Evolutionary conservation across 2,329 filamentous ascomycete genomes (phyloP), one percentile per base, ranked within the genome.

Genomic region (Knoxdaviesia proteae): DNA sequence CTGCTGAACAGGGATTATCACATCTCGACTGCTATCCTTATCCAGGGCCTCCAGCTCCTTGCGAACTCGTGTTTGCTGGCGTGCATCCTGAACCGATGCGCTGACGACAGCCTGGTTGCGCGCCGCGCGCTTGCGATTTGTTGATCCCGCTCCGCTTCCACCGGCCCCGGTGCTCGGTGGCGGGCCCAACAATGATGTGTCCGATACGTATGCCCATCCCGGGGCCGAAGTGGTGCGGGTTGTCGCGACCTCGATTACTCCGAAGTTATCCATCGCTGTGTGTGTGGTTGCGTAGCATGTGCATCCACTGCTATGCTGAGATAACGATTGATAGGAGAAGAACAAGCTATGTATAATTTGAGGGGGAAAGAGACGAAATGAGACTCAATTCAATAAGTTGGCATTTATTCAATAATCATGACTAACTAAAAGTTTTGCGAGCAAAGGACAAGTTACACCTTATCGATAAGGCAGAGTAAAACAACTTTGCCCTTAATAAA

Each of bases 131-230:
- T 92, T 93, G 47, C 80, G 71, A 65, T 69, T 71, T 49, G 63
- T 60, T 45, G 62, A 67, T 47, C 38, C 32, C 58, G 60, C 48
- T 64, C 60, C 46, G 67, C 66, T 42, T 65, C 56, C 41, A 63
- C 57, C 49, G 69, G 68, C 7, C 73, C 67, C 8, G 71, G 67
- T 44, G 73, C 68, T 44, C 71, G 67, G 37, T 58, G 69, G 55
- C 71, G 77, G 54, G 3, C 20, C 20, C 20, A 20, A 20, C 20
- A 20, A 20, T 20, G 20, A 20, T 20, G 20, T 20, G 3, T 94
- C 84, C 32, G 86, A 77, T 1, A 94, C 83, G 56, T 94, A 94
- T 8, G 84, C 84, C 80, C 86, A 96, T 53, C 88, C 88, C 1
- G 88, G 86, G 1, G 84, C 81, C 38, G 71, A 65, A 38, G 74